Evolutionary conservation across 2,329 filamentous ascomycete species (phyloP).

Genomic region (Colletotrichum higginsianum): DNA sequence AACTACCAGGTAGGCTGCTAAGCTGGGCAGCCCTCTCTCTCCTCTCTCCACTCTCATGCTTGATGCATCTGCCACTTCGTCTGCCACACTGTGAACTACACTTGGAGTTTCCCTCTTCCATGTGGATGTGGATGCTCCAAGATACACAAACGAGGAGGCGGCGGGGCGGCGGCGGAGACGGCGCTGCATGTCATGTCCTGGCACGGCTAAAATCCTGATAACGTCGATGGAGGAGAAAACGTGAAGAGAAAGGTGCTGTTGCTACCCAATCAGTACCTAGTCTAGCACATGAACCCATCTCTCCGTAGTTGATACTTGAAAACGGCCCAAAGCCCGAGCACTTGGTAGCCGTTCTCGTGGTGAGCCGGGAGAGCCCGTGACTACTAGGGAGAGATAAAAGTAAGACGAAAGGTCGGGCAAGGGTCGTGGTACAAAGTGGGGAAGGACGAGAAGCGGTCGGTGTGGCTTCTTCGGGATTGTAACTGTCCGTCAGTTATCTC

Average conservation of each 20-base stretch:
- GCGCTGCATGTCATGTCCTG: constrained; percentile 1
- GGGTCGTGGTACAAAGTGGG: neutral
- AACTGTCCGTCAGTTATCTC: neutral
- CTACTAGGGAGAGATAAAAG: neutral
- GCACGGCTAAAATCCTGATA: neutral
- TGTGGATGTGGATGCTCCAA: constrained; percentile 15
- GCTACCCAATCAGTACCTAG: neutral
- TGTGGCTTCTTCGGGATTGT: constrained; percentile 6
- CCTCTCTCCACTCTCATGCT: neutral
- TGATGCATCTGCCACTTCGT: neutral
- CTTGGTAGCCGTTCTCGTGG: neutral
- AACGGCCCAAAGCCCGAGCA: neutral
- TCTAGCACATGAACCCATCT: neutral
- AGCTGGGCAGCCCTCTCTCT: neutral
- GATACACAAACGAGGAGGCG: neutral
- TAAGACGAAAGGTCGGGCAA: neutral
- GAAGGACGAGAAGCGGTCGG: neutral
- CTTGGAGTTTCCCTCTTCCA: neutral
- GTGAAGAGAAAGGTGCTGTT: neutral
- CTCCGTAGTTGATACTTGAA: neutral
- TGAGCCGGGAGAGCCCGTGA: neutral
- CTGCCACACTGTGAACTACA: neutral
- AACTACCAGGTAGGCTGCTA: too few relatives aligned
- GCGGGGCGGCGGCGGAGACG: neutral
- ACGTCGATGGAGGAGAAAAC: neutral